phyloP scores from a whole-genome alignment of 2,329 filamentous ascomycete genomes.

The Berkeleyomyces basicola region DNA sequence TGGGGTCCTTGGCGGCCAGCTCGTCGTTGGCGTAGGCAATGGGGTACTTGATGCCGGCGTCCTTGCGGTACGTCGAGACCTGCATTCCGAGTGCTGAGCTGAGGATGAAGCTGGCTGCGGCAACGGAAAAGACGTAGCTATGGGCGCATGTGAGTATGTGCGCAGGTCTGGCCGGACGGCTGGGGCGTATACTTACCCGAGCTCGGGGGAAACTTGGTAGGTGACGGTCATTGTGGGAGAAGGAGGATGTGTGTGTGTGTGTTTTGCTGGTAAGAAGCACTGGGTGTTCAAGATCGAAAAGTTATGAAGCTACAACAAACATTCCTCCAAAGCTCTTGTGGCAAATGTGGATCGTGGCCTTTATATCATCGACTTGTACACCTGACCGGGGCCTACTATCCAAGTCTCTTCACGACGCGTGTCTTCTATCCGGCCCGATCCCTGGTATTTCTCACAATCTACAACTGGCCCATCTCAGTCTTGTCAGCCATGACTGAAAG shows the following conservation, averaged over 20 bases:
- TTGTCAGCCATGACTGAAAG: too few relatives aligned
- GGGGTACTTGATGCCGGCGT: constrained; percentile 39
- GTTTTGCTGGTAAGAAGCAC: too few relatives aligned
- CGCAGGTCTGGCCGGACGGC: not conserved
- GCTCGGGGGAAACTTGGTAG: constrained; percentile 31
- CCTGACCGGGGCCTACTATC: too few relatives aligned
- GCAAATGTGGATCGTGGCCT: too few relatives aligned
- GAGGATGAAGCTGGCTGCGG: constrained; percentile 40
- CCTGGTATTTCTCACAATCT: too few relatives aligned
- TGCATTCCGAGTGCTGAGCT: constrained; percentile 35
- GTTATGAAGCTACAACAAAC: too few relatives aligned
- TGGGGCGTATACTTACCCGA: constrained; percentile 26
- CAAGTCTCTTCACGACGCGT: too few relatives aligned
- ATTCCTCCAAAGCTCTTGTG: too few relatives aligned
- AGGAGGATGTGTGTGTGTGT: constrained; percentile 2
- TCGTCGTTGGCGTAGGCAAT: constrained; percentile 38
- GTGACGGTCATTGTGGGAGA: constrained; percentile 26
- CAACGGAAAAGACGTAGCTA: constrained; percentile 45
- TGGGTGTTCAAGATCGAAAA: too few relatives aligned
- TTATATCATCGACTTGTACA: too few relatives aligned
- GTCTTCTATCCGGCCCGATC: too few relatives aligned
- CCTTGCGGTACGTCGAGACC: constrained; percentile 33
- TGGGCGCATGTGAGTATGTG: constrained; percentile 6
- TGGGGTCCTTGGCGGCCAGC: constrained; percentile 35
- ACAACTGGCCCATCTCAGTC: too few relatives aligned